These are phyloP conservation scores for Lasiodiplodia gonubiensis DNA, from an alignment of 2,329 filamentous ascomycete species.

Conservation along the genomic window DNA sequence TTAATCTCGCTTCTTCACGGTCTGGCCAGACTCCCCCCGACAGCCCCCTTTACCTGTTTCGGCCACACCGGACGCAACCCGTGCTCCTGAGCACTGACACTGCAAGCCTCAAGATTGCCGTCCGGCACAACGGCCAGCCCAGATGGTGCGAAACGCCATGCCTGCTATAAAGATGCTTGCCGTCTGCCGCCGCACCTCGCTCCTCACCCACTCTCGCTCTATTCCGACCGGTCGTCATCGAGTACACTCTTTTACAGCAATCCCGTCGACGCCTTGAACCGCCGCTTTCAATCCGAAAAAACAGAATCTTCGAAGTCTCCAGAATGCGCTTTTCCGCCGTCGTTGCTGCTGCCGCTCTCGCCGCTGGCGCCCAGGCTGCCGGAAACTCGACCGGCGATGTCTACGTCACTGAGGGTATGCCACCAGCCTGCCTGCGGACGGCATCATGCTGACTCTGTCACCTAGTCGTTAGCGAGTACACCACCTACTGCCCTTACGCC, in stretches of 20 bases:
- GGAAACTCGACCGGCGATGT: constrained; percentile 32
- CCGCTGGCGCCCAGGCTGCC: constrained; percentile 37
- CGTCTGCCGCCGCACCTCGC: constrained; percentile 31
- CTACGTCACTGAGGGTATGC: constrained; percentile 37
- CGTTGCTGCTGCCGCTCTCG: constrained; percentile 40
- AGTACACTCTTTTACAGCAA: constrained; percentile 48
- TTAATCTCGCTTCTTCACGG: constrained; percentile 16
- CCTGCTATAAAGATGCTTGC: constrained; percentile 45
- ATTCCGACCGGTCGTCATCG: constrained; percentile 45
- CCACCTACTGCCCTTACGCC: constrained; percentile 38
- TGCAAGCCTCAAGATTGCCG: constrained; percentile 1
- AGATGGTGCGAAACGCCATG: not conserved
- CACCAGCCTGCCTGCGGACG: not conserved
- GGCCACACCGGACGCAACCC: constrained; percentile 1
- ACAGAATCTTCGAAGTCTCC: constrained; percentile 37
- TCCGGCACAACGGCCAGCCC: constrained; percentile 17
- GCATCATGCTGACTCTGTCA: not conserved
- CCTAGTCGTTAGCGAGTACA: constrained; percentile 31
- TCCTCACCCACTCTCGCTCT: constrained; percentile 46
- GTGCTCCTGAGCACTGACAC: not conserved
- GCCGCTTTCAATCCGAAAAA: constrained; percentile 40
- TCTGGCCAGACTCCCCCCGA: not conserved
- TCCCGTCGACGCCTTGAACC: constrained; percentile 29
- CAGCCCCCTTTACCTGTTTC: constrained; percentile 9
- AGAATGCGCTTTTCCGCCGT: constrained; percentile 48